A percentile compares a stretch with the other conserved stretches of the same genome.
Conservation (phyloP, 2,329 filamentous ascomycete species). For the Sporothrix phasma region DNA sequence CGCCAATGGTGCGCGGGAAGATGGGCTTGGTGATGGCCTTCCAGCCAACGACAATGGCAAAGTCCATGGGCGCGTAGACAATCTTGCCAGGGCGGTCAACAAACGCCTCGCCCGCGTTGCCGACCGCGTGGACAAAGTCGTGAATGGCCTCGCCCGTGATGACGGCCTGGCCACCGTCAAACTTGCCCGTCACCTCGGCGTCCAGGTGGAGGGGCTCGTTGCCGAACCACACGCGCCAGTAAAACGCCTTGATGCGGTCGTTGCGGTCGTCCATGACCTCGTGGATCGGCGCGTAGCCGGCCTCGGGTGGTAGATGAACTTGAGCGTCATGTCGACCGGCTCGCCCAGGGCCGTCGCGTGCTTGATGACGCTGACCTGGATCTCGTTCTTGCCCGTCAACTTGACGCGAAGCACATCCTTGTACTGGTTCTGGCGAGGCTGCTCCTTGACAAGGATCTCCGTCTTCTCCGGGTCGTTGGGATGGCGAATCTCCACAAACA, state of each 20-base stretch:
- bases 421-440: conserved; percentile 75
- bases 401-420: conserved; percentile 82
- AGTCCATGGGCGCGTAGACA: conserved; percentile 96
- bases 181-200: conserved; percentile 72
- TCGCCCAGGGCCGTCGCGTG: conserved; percentile 78
- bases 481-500: conserved; percentile 78
- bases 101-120: conserved; percentile 94
- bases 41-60: conserved; percentile 95
- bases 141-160: conserved; percentile 92
- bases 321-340: conserved; percentile 72
- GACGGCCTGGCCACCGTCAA: conserved; percentile 77
- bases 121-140: conserved; percentile 97
- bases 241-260: conserved; percentile 98
- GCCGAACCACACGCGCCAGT: conserved; percentile 97
- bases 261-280: conserved; percentile 96
- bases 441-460: conserved; percentile 76
- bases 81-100: conserved; percentile 91
- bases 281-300: conserved; percentile 92
- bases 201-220: conserved; percentile 76
- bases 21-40: conserved; percentile 99
- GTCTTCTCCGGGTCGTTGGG: conserved; percentile 78
- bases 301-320: conserved; percentile 88
- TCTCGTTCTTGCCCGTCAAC: conserved; percentile 64
- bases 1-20: conserved; percentile 92
- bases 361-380: conserved; percentile 84